Conservation (phyloP, 768 basidiomycete species). For the Kwoniella pini region DNA sequence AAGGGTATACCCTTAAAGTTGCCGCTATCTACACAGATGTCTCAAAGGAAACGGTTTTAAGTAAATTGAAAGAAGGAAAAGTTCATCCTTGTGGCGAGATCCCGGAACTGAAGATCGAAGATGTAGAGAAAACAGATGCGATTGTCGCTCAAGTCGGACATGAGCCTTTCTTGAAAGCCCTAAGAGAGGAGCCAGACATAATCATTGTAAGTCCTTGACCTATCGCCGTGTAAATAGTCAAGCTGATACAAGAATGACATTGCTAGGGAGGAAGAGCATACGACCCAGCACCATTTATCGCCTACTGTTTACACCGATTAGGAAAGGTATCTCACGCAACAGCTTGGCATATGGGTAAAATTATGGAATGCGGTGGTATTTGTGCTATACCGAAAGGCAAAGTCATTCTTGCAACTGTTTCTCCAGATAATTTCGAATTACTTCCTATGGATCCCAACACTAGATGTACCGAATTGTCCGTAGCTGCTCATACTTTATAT, state of each 20-base stretch:
- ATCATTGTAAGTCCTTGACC: slow-evolving; percentile 13
- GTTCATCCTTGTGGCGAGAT: slow-evolving; percentile 13
- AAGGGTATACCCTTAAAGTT: slow-evolving; percentile 1
- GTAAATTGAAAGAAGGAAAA: slow-evolving; percentile 8
- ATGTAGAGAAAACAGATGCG: slow-evolving; percentile 1
- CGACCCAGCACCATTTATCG: slow-evolving; percentile 22
- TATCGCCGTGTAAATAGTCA: too few species aligned
- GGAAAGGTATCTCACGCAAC: not conserved
- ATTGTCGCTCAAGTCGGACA: slow-evolving; percentile 20
- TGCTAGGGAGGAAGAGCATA: slow-evolving; percentile 8
- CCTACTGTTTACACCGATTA: not conserved
- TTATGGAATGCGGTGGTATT: slow-evolving; percentile 22
- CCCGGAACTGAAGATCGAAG: slow-evolving; percentile 2
- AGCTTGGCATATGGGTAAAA: slow-evolving; percentile 29
- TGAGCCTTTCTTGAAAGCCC: slow-evolving; percentile 21
- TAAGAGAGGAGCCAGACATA: slow-evolving; percentile 13
- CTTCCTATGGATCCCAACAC: slow-evolving; percentile 8
- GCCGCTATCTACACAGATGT: slow-evolving; percentile 18
- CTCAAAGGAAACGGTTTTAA: not conserved
- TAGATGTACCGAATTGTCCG: slow-evolving; percentile 4
- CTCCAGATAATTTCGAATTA: slow-evolving; percentile 14
- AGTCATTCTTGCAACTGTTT: slow-evolving; percentile 15
- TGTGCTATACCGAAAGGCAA: slow-evolving; percentile 22
- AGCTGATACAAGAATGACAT: too few species aligned
- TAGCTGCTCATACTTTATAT: slow-evolving; percentile 21